These are phyloP conservation scores for Chaetomium olivaceum DNA, from an alignment of 2,329 filamentous ascomycete species.

Conservation along the genomic window DNA sequence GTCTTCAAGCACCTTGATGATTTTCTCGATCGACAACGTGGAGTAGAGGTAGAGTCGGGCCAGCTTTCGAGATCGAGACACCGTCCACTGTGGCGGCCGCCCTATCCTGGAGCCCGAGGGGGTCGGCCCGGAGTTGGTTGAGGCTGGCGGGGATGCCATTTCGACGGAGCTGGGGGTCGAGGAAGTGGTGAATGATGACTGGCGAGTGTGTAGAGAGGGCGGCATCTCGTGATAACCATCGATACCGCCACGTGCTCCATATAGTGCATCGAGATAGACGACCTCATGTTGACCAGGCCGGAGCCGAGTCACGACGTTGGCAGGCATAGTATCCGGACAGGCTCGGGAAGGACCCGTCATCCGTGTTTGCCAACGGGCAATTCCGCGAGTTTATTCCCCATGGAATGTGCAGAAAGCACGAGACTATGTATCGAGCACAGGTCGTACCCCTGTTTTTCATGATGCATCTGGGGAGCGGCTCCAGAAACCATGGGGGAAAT, in stretches of 20 bases:
- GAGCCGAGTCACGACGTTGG: conserved; percentile 22
- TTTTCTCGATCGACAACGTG: conserved; percentile 52
- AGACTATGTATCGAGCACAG: conserved; percentile 13
- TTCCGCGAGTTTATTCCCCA: conserved; percentile 20
- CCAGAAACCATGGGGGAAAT: background rate
- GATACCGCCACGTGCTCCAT: conserved; percentile 18
- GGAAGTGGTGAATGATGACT: background rate
- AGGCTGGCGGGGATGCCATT: conserved; percentile 29
- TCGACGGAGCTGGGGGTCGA: conserved; percentile 16
- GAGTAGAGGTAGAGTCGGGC: conserved; percentile 60
- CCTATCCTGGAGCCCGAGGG: conserved; percentile 42
- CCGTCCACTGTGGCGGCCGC: conserved; percentile 58
- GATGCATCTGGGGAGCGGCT: conserved; percentile 4
- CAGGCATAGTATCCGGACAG: conserved; percentile 21
- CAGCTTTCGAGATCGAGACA: conserved; percentile 54
- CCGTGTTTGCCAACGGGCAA: conserved; percentile 23
- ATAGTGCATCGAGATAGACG: conserved; percentile 19
- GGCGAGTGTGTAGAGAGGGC: conserved; percentile 9
- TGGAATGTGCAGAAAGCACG: conserved; percentile 15
- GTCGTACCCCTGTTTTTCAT: conserved; percentile 9
- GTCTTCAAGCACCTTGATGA: conserved; percentile 50
- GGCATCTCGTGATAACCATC: conserved; percentile 12
- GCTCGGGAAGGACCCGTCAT: background rate
- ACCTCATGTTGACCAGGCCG: conserved; percentile 12
- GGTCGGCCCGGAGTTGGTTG: conserved; percentile 17